Percentiles rank a stretch among this genome's conserved stretches.
phyloP scores from a whole-genome alignment of 306 rosid species.

The Castanea crenata region DNA sequence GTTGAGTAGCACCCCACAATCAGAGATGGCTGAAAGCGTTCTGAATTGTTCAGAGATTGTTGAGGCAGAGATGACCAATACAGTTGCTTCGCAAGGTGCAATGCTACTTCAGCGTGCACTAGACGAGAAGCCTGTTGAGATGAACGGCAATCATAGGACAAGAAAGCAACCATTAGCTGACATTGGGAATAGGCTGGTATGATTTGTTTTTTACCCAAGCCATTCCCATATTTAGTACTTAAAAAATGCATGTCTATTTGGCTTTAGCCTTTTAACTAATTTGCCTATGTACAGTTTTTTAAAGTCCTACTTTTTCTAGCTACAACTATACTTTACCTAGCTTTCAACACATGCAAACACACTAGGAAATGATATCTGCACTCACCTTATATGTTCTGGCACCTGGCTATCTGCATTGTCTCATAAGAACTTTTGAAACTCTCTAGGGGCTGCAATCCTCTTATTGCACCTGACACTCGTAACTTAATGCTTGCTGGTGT shows the following conservation, averaged over 20 bases:
- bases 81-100: constrained; percentile 52
- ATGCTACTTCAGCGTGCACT: constrained; percentile 54
- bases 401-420: not conserved
- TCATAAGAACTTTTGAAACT: not conserved
- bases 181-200: constrained; percentile 74
- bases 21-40: constrained; percentile 32
- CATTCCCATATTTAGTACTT: not conserved
- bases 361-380: too few species aligned
- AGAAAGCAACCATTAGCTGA: constrained; percentile 70
- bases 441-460: not conserved
- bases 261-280: too few species aligned
- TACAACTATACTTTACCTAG: too few species aligned
- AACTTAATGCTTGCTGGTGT: constrained; percentile 1
- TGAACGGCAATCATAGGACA: constrained; percentile 30
- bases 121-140: constrained; percentile 47
- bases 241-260: too few species aligned
- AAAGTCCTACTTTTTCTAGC: too few species aligned
- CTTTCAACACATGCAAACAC: too few species aligned
- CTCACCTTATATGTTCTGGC: too few species aligned
- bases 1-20: constrained; percentile 30
- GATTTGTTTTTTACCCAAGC: constrained; percentile 5
- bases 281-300: too few species aligned
- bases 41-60: constrained; percentile 18
- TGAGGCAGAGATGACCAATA: constrained; percentile 20
- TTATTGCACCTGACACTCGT: not conserved